These are phyloP conservation scores for Clavulina sp. DNA, from an alignment of 768 basidiomycete genomes.

Conservation along the genomic window DNA sequence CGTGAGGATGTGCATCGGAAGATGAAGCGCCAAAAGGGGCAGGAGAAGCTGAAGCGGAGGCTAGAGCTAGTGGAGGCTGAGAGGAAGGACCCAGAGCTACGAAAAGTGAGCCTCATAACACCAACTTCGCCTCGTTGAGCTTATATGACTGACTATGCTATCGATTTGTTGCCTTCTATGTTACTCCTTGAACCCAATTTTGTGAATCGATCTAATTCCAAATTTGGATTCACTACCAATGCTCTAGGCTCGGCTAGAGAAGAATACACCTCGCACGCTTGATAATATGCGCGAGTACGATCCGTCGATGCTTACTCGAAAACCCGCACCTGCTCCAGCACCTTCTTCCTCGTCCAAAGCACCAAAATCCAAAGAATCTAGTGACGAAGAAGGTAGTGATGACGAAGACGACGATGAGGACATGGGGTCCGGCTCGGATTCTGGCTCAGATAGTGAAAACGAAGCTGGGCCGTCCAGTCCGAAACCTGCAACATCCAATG, in stretches of 20 bases:
- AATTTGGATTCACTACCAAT: background rate
- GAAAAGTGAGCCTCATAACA: constrained; percentile 37
- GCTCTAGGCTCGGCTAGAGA: constrained; percentile 54
- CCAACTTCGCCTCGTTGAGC: background rate
- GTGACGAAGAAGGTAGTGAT: background rate
- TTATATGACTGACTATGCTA: background rate
- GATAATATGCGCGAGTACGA: constrained; percentile 87
- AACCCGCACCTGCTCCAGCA: constrained; percentile 20
- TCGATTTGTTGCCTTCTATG: background rate
- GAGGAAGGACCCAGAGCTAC: constrained; percentile 52
- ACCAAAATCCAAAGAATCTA: constrained; percentile 6
- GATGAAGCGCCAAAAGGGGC: constrained; percentile 56
- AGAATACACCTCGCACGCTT: constrained; percentile 79
- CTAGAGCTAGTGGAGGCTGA: constrained; percentile 66
- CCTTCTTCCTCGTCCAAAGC: constrained; percentile 8
- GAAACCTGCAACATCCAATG: constrained; percentile 20
- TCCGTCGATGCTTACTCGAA: constrained; percentile 42
- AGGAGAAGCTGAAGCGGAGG: constrained; percentile 64
- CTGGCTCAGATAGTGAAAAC: too few relatives aligned
- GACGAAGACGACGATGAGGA: background rate
- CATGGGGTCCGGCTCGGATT: background rate
- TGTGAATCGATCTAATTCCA: background rate
- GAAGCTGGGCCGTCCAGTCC: constrained; percentile 13
- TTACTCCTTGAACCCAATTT: background rate
- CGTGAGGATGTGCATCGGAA: constrained; percentile 61